Conservation (phyloP, 345 rosid species). For the Brassica rapa region DNA sequence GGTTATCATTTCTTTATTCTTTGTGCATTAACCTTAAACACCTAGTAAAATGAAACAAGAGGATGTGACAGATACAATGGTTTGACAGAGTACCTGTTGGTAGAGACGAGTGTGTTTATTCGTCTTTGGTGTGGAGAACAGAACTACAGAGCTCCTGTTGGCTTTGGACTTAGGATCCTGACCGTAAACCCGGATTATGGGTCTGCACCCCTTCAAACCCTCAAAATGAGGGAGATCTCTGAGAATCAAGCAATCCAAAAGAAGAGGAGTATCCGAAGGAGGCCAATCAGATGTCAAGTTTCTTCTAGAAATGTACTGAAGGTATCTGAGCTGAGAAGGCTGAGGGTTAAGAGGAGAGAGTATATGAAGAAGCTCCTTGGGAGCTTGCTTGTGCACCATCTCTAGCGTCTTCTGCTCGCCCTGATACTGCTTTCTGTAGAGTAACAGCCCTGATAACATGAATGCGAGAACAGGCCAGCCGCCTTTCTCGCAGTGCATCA, state of each 20-base stretch:
- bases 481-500: conserved; percentile 96
- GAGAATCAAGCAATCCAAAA: conserved; percentile 83
- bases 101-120: conserved; percentile 65
- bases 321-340: conserved; percentile 94
- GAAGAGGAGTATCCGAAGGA: conserved; percentile 85
- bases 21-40: too few species aligned
- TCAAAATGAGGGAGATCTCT: conserved; percentile 76
- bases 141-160: conserved; percentile 82
- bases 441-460: conserved; percentile 89
- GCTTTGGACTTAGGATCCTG: conserved; percentile 78
- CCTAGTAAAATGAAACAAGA: too few species aligned
- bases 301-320: conserved; percentile 95
- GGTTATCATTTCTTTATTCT: too few species aligned
- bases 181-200: conserved; percentile 80
- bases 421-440: conserved; percentile 78
- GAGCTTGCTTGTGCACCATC: conserved; percentile 98
- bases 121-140: conserved; percentile 68
- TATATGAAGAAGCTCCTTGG: conserved; percentile 82
- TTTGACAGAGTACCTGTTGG: conserved; percentile 55
- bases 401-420: conserved; percentile 99
- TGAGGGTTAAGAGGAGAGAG: conserved; percentile 83
- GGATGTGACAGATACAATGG: conserved; percentile 22
- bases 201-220: conserved; percentile 81
- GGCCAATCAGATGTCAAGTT: conserved; percentile 91
- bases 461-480: conserved; percentile 99